Evolutionary conservation across 768 basidiomycete species (phyloP).

Genomic region (Tylopilus intermedius): DNA sequence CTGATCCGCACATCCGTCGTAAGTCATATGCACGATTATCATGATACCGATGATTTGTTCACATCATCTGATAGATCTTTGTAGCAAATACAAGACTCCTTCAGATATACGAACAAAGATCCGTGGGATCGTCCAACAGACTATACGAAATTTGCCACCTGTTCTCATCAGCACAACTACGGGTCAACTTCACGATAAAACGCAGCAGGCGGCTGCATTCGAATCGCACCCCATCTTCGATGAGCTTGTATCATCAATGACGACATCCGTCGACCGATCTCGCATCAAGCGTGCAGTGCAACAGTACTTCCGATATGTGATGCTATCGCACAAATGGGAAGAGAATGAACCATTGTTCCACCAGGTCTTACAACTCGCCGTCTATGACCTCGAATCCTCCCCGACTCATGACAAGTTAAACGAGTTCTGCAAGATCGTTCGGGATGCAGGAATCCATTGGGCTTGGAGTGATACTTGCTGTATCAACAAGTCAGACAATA

Average conservation of each 20-base stretch:
- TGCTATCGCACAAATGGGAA: neutral
- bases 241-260: neutral
- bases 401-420: neutral
- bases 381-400: neutral
- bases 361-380: neutral
- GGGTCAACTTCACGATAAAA: neutral
- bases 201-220: neutral
- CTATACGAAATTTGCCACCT: neutral
- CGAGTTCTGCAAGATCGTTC: neutral
- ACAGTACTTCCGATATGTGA: neutral
- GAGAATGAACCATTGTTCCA: neutral
- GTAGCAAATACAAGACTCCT: too few species aligned
- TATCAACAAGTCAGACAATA: neutral
- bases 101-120: neutral
- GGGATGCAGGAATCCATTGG: neutral
- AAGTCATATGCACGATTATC: too few species aligned
- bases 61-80: too few species aligned
- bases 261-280: neutral
- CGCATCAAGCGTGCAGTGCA: neutral
- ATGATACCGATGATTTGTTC: too few species aligned
- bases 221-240: neutral
- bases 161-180: neutral
- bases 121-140: neutral
- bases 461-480: neutral
- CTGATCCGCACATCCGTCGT: too few species aligned